Evolutionary conservation across 208 protist species (phyloP).

Genomic region (Leishmania turanica): DNA sequence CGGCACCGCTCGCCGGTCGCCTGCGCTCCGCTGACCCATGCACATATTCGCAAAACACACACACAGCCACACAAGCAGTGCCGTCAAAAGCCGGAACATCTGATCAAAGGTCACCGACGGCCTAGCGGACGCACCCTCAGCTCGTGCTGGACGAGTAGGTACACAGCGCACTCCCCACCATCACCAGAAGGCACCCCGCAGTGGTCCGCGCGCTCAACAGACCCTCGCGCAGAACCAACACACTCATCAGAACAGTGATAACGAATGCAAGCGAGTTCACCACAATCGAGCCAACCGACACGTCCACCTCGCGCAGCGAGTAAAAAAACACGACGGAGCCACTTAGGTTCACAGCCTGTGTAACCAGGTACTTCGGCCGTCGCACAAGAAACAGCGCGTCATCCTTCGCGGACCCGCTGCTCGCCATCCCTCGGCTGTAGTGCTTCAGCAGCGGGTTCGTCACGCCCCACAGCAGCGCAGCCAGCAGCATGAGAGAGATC

Average conservation of each 20-base stretch:
- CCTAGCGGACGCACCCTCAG: not conserved
- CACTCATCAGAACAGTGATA: conserved; percentile 78
- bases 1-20: not conserved
- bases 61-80: not conserved
- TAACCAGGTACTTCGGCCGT: conserved; percentile 72
- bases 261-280: conserved; percentile 86
- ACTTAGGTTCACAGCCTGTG: conserved; percentile 68
- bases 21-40: not conserved
- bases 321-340: conserved; percentile 85
- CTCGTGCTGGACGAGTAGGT: conserved; percentile 49
- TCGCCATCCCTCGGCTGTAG: conserved; percentile 73
- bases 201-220: conserved; percentile 42
- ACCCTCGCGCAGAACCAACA: conserved; percentile 68
- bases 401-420: conserved; percentile 48
- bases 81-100: not conserved
- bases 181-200: conserved; percentile 59
- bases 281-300: conserved; percentile 82
- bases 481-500: conserved; percentile 65
- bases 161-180: conserved; percentile 78
- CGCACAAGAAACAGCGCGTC: conserved; percentile 65
- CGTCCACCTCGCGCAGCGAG: conserved; percentile 70
- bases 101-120: not conserved
- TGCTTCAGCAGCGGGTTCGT: conserved; percentile 87
- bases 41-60: not conserved
- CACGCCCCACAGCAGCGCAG: conserved; percentile 80